Base-by-base conservation (phyloP, 2,329 filamentous ascomycete genomes). In the Nemania bipapillata region DNA sequence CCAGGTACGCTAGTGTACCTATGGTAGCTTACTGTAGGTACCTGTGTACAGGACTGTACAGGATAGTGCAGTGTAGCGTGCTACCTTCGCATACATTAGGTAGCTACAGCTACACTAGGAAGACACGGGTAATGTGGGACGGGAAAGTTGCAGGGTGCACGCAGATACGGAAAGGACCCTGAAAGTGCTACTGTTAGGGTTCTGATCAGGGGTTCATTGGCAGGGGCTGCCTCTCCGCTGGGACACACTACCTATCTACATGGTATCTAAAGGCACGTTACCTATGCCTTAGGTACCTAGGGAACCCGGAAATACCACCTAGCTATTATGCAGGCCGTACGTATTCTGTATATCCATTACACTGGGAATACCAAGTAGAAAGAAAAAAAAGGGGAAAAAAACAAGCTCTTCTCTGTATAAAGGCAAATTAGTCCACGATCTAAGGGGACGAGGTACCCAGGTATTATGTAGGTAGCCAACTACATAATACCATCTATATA, bases 91-190 rank as follows among this genome's bases (percentile, higher is more conserved):
- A n/a, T n/a, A n/a, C n/a, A n/a, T n/a, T n/a, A n/a, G n/a, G n/a
- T n/a, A n/a, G n/a, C n/a, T n/a, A n/a, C n/a, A n/a, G n/a, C n/a
- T n/a, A 9, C 30, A 32, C 30, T 32, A 32, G 28, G 20, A 40
- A 50, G 26, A 57, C 20, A 57, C 22, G 42, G 61, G 42, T 22
- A 37, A 28, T 26, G 37, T 37, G 56, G 42, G 40, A 55, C 32
- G 47, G 45, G 20, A 47, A 28, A 40, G 53, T 45, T 32, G 57
- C 50, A 63, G 56, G 63, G 53, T 61, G 49, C 47, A 55, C 40
- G 59, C 58, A 68, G 42, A 68, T 54, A 69, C 52, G 66, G 63
- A 61, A 69, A 60, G 58, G 49, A 63, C 59, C 67, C 58, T 69
- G 66, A 63, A 63, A 62, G 47, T 49, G 65, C 24, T 55, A 49